Conservation (phyloP, 352 stramenopile species). For the Globisporangium cylindrosporum region DNA sequence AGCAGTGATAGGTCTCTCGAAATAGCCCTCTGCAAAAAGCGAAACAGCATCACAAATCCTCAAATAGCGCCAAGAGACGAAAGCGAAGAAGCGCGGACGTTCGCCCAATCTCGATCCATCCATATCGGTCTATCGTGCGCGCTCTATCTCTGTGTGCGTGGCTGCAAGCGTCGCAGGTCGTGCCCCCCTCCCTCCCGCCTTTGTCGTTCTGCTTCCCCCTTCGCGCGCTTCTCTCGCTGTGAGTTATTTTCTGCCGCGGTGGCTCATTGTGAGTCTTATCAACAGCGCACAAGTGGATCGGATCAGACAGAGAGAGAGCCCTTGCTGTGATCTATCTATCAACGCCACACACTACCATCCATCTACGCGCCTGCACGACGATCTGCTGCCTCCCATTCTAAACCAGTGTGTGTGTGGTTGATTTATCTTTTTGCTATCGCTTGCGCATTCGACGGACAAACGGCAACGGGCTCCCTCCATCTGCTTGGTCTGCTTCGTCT, state of each 20-base stretch:
- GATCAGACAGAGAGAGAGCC: slow-evolving; percentile 2
- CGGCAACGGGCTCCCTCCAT: not conserved
- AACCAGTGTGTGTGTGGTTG: slow-evolving; percentile 14
- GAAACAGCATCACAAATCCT: not conserved
- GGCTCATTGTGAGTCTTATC: slow-evolving; percentile 11
- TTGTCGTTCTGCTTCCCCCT: not conserved
- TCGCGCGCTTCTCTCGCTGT: not conserved
- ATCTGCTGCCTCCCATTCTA: slow-evolving; percentile 6
- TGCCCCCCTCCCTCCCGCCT: not conserved
- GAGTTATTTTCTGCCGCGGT: slow-evolving; percentile 14
- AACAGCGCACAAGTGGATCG: not conserved
- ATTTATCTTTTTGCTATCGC: slow-evolving; percentile 11
- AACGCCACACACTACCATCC: not conserved
- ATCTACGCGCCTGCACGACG: not conserved
- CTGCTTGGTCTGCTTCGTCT: not conserved
- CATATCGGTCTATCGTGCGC: not conserved
- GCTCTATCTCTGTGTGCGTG: not conserved
- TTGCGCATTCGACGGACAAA: slow-evolving; percentile 6
- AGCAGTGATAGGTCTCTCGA: slow-evolving; percentile 13
- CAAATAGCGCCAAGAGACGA: slow-evolving; percentile 3
- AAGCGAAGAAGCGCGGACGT: not conserved
- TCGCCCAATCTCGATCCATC: not conserved
- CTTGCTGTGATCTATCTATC: not conserved
- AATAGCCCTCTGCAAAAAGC: slow-evolving; percentile 1
- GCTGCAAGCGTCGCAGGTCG: not conserved